phyloP scores from a whole-genome alignment of 2,329 filamentous ascomycete species.

The Colletotrichum neosansevieriae region DNA sequence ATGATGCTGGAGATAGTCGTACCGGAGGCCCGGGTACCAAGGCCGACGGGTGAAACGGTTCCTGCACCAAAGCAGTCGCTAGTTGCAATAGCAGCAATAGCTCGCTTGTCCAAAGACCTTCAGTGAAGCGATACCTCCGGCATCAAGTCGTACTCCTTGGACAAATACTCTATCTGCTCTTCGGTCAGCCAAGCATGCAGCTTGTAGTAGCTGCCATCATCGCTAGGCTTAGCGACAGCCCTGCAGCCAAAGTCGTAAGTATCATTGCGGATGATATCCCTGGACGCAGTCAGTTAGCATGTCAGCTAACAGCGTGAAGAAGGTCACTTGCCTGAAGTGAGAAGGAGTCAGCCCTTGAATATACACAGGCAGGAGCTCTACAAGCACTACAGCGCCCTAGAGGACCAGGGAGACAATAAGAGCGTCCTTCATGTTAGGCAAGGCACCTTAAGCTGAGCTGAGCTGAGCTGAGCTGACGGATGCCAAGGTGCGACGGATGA shows the following conservation, averaged over 20 bases:
- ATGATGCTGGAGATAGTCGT: constrained; percentile 56
- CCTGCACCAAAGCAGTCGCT: constrained; percentile 38
- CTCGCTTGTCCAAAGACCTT: constrained; percentile 25
- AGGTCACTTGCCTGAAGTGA: constrained; percentile 18
- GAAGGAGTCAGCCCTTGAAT: constrained; percentile 22
- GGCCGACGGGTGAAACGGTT: constrained; percentile 46
- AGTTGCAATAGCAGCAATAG: constrained; percentile 50
- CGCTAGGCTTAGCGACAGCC: constrained; percentile 30
- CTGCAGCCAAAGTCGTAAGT: constrained; percentile 37
- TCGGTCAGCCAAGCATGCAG: constrained; percentile 35
- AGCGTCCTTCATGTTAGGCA: constrained; percentile 31
- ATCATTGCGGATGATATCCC: constrained; percentile 35
- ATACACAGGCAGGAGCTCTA: constrained; percentile 30
- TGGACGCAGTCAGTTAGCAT: background rate
- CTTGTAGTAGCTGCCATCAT: constrained; percentile 34
- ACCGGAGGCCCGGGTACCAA: constrained; percentile 44
- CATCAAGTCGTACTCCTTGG: constrained; percentile 30
- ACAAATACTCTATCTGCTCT: constrained; percentile 30
- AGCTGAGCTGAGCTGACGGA: background rate
- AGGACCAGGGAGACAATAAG: constrained; percentile 32
- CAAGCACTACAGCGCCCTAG: constrained; percentile 29
- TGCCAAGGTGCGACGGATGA: background rate
- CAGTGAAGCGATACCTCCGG: constrained; percentile 27
- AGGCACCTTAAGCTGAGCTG: background rate
- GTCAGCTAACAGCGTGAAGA: background rate